These are phyloP conservation scores for Fraxinus nigra DNA, from an alignment of 305 asterid species.

Conservation along the genomic window DNA sequence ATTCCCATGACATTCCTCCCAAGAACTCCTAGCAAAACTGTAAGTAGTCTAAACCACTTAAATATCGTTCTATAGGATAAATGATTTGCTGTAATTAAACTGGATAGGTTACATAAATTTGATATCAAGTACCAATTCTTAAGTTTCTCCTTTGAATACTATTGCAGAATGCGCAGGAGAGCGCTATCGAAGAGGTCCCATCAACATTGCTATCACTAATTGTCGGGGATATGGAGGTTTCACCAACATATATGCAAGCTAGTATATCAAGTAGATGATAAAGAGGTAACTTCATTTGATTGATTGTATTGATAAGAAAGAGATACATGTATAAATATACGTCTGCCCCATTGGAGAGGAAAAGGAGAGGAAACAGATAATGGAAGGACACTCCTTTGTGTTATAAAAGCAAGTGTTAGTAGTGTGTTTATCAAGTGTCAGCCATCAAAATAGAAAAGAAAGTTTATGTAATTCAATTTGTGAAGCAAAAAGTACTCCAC, in stretches of 20 bases:
- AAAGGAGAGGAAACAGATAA: background rate
- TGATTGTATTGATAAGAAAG: background rate
- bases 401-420: background rate
- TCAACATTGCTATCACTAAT: constrained; percentile 43
- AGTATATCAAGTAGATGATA: constrained; percentile 31
- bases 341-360: background rate
- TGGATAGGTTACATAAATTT: background rate
- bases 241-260: constrained; percentile 33
- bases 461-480: constrained; percentile 5
- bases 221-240: constrained; percentile 40
- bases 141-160: constrained; percentile 18
- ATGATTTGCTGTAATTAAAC: background rate
- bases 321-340: background rate
- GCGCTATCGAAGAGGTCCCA: constrained; percentile 37
- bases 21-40: constrained; percentile 36
- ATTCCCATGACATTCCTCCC: constrained; percentile 25
- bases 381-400: background rate
- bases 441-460: constrained; percentile 23
- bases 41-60: constrained; percentile 30
- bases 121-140: constrained; percentile 15
- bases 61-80: constrained; percentile 1
- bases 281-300: background rate
- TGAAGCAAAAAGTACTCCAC: background rate
- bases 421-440: constrained; percentile 10
- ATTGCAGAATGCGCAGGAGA: constrained; percentile 39